A percentile compares a stretch with the other conserved stretches of the same genome.
These are phyloP conservation scores for Nannochloropsis granulata DNA, from an alignment of 108 stramenopile species.

Conservation along the genomic window DNA sequence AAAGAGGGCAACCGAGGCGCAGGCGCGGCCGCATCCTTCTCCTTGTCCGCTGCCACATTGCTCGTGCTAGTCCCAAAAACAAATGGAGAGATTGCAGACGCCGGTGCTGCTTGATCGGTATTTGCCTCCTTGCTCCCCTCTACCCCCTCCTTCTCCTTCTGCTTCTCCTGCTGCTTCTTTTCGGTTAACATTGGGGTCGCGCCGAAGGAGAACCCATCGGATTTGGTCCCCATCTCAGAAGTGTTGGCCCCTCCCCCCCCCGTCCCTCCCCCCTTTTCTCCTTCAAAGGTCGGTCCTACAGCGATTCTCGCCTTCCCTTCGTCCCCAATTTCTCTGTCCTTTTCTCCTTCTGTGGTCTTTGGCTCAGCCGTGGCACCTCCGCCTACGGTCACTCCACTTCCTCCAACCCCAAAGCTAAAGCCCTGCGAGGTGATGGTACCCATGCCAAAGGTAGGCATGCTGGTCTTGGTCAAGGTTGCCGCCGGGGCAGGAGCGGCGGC, in stretches of 20 bases:
- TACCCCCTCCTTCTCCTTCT: background rate
- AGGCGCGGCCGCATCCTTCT: background rate
- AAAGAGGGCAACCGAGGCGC: background rate
- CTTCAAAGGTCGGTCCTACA: background rate
- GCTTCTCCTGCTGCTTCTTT: background rate
- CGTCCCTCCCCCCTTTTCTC: background rate
- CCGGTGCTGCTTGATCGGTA: background rate
- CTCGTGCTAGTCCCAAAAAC: background rate
- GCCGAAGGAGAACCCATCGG: background rate
- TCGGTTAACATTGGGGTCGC: background rate
- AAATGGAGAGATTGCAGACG: background rate
- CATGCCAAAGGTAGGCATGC: background rate
- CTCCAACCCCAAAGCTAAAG: background rate
- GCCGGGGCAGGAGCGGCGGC: too few relatives aligned
- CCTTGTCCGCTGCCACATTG: background rate
- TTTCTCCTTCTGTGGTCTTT: background rate
- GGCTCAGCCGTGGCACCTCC: too few relatives aligned
- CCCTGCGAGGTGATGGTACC: background rate
- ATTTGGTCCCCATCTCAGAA: background rate
- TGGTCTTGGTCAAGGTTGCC: too few relatives aligned
- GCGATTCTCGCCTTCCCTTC: background rate
- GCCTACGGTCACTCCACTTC: too few relatives aligned
- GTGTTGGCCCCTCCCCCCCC: background rate
- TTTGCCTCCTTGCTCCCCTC: background rate
- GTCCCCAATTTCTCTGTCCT: background rate